phyloP scores from a whole-genome alignment of 257 asterid species.

The Solanum raphanifolium region DNA sequence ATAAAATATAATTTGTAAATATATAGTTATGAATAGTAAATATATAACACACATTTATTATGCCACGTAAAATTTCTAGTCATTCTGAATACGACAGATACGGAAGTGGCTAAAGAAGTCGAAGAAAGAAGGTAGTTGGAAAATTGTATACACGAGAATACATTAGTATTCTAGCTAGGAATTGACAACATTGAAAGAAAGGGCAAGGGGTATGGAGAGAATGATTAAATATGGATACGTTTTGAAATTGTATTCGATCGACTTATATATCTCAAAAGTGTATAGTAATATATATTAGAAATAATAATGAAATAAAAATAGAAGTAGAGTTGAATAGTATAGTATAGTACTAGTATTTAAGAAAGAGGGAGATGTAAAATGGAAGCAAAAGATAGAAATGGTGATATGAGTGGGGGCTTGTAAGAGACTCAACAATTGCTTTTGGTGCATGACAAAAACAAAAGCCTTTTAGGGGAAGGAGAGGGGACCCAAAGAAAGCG shows the following conservation, averaged over 20 bases:
- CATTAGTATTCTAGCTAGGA: not conserved
- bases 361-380: constrained; percentile 31
- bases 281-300: not conserved
- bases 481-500: constrained; percentile 21
- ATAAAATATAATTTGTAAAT: too few species aligned
- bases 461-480: not conserved
- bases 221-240: too few species aligned
- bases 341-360: not conserved
- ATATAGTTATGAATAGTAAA: too few species aligned
- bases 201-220: too few species aligned
- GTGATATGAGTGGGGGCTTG: constrained; percentile 10
- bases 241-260: not conserved
- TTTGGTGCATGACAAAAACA: constrained; percentile 53
- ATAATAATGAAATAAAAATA: too few species aligned
- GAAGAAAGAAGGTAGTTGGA: not conserved
- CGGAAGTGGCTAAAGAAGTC: too few species aligned
- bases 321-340: not conserved
- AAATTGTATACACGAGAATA: not conserved
- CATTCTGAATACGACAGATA: too few species aligned
- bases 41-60: too few species aligned
- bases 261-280: not conserved
- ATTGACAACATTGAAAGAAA: not conserved
- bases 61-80: too few species aligned
- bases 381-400: constrained; percentile 37
- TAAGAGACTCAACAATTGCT: constrained; percentile 33